Evolutionary conservation across 169 alveolate genomes (phyloP), one percentile per base, ranked within the genome.

Genomic region (Plasmodium vivax): DNA sequence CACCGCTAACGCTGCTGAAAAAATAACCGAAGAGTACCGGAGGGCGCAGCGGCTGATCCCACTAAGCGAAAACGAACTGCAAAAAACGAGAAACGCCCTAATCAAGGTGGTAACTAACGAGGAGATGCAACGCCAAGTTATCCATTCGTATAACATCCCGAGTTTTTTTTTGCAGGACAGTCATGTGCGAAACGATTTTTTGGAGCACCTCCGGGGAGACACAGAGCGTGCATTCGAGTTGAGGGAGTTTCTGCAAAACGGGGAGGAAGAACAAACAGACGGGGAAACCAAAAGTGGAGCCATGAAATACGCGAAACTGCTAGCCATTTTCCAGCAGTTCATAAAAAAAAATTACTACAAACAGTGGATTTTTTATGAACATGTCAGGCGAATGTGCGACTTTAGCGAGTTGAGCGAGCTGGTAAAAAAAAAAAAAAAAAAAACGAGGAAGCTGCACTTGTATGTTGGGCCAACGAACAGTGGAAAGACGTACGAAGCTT

Each of bases 381-480:
- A 87, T 56, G 71, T 87, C 8, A 87, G 38, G 34, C 54, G 51
- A 77, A 30, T 87, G 14, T 87, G 93, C 36, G 93, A 87, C 47
- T 87, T 75, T 77, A 87, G 58, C 32, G 93, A 87, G 68, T 30
- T 87, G 43, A 87, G 16, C 16, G 83, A 43, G 34, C 82, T 51
- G 19, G 74, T 51, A 62, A 95, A 82, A 32, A 62, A 88, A 9
- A 85, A 96, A 41, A 92, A 88, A n/a, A 79, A 83, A 41, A 92
- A 88, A n/a, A 79, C 83, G 32, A 96, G 99, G 72, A 92, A 95
- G 43, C 91, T 98, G 54, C 41, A 82, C 75, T 96, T 96, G 74
- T 99, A 98, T 84, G 81, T 96, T 79, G 99, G 99, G 5, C 99
- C 99, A n/a, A 98, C 99, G 2, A 98, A 98, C 87, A 96, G 98